phyloP scores from a whole-genome alignment of 2,329 filamentous ascomycete genomes.

The Alternaria dauci region DNA sequence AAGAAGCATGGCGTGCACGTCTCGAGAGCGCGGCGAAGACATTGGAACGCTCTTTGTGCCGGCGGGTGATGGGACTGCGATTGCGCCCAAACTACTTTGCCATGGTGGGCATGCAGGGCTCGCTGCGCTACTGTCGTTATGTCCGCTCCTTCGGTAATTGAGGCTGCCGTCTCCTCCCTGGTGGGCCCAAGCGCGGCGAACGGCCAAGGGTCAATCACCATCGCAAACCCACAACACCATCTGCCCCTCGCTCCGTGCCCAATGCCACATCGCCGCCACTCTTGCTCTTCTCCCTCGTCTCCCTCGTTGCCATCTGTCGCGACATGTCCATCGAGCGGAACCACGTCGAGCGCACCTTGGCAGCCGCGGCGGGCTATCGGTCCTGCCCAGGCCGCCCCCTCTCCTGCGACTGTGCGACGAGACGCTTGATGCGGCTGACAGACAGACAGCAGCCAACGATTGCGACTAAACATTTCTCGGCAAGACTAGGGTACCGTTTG shows the following conservation, averaged over 20 bases:
- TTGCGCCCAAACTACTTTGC: conserved; percentile 5
- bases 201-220: background rate
- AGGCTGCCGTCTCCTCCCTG: conserved; percentile 14
- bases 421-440: background rate
- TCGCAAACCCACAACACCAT: background rate
- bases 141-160: conserved; percentile 14
- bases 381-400: background rate
- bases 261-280: background rate
- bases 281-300: background rate
- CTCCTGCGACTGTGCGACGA: background rate
- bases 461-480: conserved; percentile 2
- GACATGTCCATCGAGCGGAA: background rate
- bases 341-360: background rate
- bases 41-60: conserved; percentile 11
- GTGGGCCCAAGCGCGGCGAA: conserved; percentile 7
- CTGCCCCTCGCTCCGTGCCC: background rate
- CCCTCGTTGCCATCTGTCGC: background rate
- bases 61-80: conserved; percentile 11
- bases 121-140: conserved; percentile 2
- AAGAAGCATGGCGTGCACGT: conserved; percentile 20
- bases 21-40: conserved; percentile 7
- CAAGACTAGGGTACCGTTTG: background rate
- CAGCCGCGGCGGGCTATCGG: background rate
- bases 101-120: conserved; percentile 6
- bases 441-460: conserved; percentile 1